phyloP scores from a whole-genome alignment of 495 filamentous ascomycete species.

The Penicillium cosmopolitanum region DNA sequence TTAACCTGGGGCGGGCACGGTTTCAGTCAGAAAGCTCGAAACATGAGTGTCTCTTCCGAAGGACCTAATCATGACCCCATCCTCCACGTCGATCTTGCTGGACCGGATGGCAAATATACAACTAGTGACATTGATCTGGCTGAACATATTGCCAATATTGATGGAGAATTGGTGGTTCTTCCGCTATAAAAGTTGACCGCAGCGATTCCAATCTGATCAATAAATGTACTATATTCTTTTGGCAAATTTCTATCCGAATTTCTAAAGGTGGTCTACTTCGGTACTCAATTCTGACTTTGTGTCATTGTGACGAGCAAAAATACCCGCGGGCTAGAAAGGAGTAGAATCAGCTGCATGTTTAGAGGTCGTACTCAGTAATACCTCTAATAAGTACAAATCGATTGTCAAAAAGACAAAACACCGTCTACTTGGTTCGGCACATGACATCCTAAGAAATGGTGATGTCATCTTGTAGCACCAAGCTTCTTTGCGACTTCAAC shows the following conservation, averaged over 20 bases:
- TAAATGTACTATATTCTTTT: background rate
- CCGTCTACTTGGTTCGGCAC: background rate
- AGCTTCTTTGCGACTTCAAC: background rate
- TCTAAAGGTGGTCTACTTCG: too few species aligned
- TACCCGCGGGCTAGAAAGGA: too few species aligned
- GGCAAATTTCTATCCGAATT: too few species aligned
- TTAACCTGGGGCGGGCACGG: slow-evolving; percentile 16
- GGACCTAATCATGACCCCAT: slow-evolving; percentile 15
- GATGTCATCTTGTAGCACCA: slow-evolving; percentile 1
- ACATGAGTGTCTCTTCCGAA: slow-evolving; percentile 10
- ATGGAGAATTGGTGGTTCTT: slow-evolving; percentile 15
- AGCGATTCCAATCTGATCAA: background rate
- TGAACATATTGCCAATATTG: slow-evolving; percentile 16
- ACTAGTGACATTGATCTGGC: slow-evolving; percentile 10
- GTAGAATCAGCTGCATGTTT: too few species aligned
- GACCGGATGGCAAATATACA: slow-evolving; percentile 11
- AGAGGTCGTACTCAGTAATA: background rate
- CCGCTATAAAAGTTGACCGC: background rate
- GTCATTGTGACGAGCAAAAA: too few species aligned
- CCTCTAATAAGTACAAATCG: background rate
- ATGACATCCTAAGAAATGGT: slow-evolving; percentile 1
- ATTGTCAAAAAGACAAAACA: too few species aligned
- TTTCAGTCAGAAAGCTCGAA: slow-evolving; percentile 20
- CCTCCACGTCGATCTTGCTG: slow-evolving; percentile 17
- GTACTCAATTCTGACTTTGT: too few species aligned